Conservation (phyloP, 331 rosid species). For the Acacia concinna region DNA sequence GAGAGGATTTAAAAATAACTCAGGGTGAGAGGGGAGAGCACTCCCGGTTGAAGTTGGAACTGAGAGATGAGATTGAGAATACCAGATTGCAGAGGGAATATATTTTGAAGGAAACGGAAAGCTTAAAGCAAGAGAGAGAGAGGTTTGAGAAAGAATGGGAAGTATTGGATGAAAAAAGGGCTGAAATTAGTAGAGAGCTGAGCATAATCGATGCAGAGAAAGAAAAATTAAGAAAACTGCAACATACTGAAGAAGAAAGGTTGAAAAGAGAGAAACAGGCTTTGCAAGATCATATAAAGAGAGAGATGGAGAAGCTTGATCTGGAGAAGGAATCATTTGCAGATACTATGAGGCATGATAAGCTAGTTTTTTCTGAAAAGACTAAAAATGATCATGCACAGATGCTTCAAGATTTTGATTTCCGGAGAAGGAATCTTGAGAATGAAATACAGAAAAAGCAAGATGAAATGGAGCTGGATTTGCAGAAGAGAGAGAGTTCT, state of each 20-base stretch:
- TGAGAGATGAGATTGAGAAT: slow-evolving; percentile 75
- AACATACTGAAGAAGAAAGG: slow-evolving; percentile 57
- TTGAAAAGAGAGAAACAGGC: slow-evolving; percentile 61
- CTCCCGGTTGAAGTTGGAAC: slow-evolving; percentile 59
- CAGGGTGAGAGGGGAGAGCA: slow-evolving; percentile 74
- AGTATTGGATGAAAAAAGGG: slow-evolving; percentile 70
- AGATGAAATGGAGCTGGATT: slow-evolving; percentile 56
- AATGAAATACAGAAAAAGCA: slow-evolving; percentile 52
- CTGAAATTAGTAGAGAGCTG: slow-evolving; percentile 50
- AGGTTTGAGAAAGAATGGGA: slow-evolving; percentile 91
- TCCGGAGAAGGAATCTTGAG: slow-evolving; percentile 60
- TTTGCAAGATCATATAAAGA: slow-evolving; percentile 50
- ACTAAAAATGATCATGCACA: slow-evolving; percentile 51
- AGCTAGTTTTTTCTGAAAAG: slow-evolving; percentile 56
- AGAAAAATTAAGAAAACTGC: slow-evolving; percentile 56
- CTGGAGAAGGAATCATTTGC: slow-evolving; percentile 71
- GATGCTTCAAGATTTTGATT: slow-evolving; percentile 69
- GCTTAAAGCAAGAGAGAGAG: slow-evolving; percentile 69
- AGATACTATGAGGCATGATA: slow-evolving; percentile 56
- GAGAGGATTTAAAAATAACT: slow-evolving; percentile 56
- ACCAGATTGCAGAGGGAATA: slow-evolving; percentile 59
- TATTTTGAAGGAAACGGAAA: slow-evolving; percentile 59
- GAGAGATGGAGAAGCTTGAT: slow-evolving; percentile 69
- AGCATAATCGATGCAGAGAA: slow-evolving; percentile 56
- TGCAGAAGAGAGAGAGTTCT: slow-evolving; percentile 57